Evolutionary conservation across 306 rosid species (phyloP).

Genomic region (Cucumis hystrix): DNA sequence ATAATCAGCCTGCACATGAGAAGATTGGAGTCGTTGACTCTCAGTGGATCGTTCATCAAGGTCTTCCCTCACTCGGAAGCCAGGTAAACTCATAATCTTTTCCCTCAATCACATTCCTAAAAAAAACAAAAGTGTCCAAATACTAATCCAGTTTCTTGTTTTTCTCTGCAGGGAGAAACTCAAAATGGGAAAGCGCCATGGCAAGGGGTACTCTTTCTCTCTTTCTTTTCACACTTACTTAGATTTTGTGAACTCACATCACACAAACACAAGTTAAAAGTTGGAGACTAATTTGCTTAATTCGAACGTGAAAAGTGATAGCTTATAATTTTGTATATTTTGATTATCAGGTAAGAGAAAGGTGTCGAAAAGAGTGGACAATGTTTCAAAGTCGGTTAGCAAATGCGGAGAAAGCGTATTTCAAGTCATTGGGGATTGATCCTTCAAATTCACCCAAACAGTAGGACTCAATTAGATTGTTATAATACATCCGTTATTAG

Average conservation of each 20-base stretch:
- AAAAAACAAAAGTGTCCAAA: not conserved
- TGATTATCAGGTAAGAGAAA: conserved; percentile 72
- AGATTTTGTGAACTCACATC: not conserved
- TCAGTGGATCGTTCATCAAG: conserved; percentile 93
- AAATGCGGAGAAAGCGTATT: conserved; percentile 69
- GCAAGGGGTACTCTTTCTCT: conserved; percentile 57
- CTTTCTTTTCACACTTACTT: not conserved
- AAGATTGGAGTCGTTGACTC: conserved; percentile 97
- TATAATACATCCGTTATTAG: not conserved
- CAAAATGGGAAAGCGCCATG: conserved; percentile 57
- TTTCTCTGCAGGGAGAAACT: conserved; percentile 56
- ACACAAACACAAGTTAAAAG: not conserved
- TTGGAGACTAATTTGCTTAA: not conserved
- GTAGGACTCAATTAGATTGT: conserved; percentile 6
- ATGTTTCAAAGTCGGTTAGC: conserved; percentile 74
- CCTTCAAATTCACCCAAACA: conserved; percentile 32
- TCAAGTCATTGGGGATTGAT: conserved; percentile 40
- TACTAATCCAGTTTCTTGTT: not conserved
- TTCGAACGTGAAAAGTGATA: conserved; percentile 1
- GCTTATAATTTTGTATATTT: not conserved
- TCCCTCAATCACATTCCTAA: not conserved
- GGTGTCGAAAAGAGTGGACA: conserved; percentile 94
- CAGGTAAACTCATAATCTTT: conserved; percentile 35
- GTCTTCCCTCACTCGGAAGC: conserved; percentile 80
- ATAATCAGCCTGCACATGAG: conserved; percentile 87